These are phyloP conservation scores for Kwoniella sp. DNA, from an alignment of 768 basidiomycete genomes.

Conservation along the genomic window DNA sequence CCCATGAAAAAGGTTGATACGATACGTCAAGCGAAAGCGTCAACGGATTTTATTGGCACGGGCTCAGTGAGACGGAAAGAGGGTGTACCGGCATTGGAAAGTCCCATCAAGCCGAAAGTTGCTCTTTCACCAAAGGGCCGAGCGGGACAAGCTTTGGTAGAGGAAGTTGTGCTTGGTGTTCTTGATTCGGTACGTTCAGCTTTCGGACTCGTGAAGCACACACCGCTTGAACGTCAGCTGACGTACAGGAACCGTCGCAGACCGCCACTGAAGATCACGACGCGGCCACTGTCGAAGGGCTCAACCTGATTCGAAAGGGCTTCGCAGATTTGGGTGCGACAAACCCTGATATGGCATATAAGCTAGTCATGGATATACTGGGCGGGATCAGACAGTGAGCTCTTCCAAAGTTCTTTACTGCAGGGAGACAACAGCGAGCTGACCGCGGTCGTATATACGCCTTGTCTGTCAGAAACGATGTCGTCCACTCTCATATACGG, in stretches of 20 bases:
- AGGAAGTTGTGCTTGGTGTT: constrained; percentile 80
- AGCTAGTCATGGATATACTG: constrained; percentile 82
- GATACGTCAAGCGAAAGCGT: constrained; percentile 71
- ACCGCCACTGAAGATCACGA: constrained; percentile 41
- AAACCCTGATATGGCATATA: constrained; percentile 83
- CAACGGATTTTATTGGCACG: constrained; percentile 74
- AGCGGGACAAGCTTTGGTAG: constrained; percentile 63
- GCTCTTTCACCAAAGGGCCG: constrained; percentile 21
- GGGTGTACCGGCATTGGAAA: constrained; percentile 4
- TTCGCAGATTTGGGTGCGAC: constrained; percentile 80
- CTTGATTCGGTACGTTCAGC: constrained; percentile 70
- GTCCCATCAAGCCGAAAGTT: constrained; percentile 5
- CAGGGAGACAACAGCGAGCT: constrained; percentile 5
- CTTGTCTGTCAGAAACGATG: constrained; percentile 63
- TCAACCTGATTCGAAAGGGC: constrained; percentile 70
- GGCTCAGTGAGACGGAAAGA: constrained; percentile 55
- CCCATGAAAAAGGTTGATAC: constrained; percentile 91
- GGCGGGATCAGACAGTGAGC: constrained; percentile 86
- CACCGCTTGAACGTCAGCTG: constrained; percentile 12
- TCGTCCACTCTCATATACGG: constrained; percentile 79
- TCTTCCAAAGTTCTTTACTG: constrained; percentile 27
- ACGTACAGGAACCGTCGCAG: constrained; percentile 21
- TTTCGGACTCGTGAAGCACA: too few relatives aligned
- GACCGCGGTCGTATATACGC: neutral
- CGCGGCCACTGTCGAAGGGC: constrained; percentile 34